A percentile compares a stretch with the other conserved stretches of the same genome.
Conservation (phyloP, 139 green algal species). For the Chlorella sorokiniana region DNA sequence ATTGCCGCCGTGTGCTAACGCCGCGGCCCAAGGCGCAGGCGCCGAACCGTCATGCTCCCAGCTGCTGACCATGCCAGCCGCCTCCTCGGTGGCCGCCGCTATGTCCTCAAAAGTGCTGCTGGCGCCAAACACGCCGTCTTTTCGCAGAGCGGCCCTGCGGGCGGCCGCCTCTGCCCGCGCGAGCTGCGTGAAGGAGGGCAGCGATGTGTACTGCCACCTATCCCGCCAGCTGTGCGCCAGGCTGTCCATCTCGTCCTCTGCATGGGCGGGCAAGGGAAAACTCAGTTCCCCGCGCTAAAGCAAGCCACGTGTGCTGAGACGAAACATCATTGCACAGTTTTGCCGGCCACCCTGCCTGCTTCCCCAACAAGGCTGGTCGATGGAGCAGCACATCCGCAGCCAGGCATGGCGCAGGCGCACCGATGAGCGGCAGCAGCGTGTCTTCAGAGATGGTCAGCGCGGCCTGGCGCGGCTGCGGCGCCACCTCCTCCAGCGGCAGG, state of each 20-base stretch:
- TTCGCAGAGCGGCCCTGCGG: background rate
- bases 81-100: constrained; percentile 3
- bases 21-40: background rate
- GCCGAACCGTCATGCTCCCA: constrained; percentile 7
- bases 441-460: constrained; percentile 15
- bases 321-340: background rate
- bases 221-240: constrained; percentile 24
- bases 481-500: constrained; percentile 37
- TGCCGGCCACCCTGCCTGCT: background rate
- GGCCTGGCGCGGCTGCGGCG: background rate
- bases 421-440: constrained; percentile 40
- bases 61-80: background rate
- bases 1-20: background rate
- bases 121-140: background rate
- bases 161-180: background rate
- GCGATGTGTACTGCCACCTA: constrained; percentile 8
- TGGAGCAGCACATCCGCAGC: background rate
- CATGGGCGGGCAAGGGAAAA: background rate
- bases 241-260: constrained; percentile 43
- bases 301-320: background rate
- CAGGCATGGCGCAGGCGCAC: background rate
- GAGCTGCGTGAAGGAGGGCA: constrained; percentile 33
- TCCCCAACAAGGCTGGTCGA: background rate
- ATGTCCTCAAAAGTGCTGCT: background rate
- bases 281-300: too few relatives aligned